Evolutionary conservation across 495 filamentous ascomycete species (phyloP).

Genomic region (Daldinia grandis): DNA sequence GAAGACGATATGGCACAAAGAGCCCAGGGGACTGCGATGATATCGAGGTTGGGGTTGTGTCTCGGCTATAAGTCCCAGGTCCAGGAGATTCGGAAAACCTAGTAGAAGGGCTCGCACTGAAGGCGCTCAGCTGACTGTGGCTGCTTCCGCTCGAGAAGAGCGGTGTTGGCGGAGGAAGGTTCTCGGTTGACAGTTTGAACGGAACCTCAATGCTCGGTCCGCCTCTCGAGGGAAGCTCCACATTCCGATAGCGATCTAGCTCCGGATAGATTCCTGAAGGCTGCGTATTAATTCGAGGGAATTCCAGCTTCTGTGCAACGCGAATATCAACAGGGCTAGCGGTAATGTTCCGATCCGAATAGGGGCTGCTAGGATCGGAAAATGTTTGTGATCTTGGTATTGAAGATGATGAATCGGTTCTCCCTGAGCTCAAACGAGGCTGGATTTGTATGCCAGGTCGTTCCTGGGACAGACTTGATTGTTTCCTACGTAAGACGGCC

Average conservation of each 20-base stretch:
- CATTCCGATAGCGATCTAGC: conserved; percentile 61
- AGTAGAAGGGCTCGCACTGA: conserved; percentile 89
- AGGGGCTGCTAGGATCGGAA: conserved; percentile 36
- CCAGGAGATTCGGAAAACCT: conserved; percentile 92
- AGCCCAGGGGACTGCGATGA: conserved; percentile 94
- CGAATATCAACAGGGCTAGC: conserved; percentile 52
- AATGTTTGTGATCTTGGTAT: conserved; percentile 47
- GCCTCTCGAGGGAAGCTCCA: conserved; percentile 40
- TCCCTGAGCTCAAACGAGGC: conserved; percentile 47
- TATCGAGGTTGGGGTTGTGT: conserved; percentile 93
- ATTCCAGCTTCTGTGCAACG: conserved; percentile 47
- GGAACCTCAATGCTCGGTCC: conserved; percentile 50
- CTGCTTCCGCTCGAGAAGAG: conserved; percentile 62
- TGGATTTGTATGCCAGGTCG: conserved; percentile 41
- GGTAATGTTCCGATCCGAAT: conserved; percentile 51
- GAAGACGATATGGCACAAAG: conserved; percentile 65
- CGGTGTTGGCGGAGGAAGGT: conserved; percentile 72
- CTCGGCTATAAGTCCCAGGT: conserved; percentile 78
- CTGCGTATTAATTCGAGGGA: conserved; percentile 45
- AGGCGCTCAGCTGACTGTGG: conserved; percentile 60
- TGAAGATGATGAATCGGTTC: conserved; percentile 52
- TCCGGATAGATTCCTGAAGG: conserved; percentile 59
- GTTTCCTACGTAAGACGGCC: conserved; percentile 58
- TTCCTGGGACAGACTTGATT: conserved; percentile 55
- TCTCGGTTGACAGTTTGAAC: conserved; percentile 62